phyloP scores from a whole-genome alignment of 345 rosid genomes.

The Clarkia xantiana region DNA sequence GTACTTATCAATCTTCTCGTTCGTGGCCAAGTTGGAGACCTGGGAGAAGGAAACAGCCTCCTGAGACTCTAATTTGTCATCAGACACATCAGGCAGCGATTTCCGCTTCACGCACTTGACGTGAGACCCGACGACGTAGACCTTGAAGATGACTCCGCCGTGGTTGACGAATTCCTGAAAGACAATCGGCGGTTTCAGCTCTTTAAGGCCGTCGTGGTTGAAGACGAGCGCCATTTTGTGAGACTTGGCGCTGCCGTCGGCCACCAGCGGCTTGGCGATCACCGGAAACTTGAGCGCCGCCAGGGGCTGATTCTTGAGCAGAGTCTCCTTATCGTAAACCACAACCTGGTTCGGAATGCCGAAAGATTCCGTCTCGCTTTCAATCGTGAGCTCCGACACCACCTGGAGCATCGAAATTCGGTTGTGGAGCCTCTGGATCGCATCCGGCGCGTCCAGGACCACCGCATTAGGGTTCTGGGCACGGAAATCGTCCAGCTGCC shows the following conservation, averaged over 20 bases:
- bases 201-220: conserved; percentile 34
- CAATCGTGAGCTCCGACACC: conserved; percentile 28
- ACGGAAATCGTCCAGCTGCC: conserved; percentile 22
- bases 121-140: conserved; percentile 39
- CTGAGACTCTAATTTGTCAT: conserved; percentile 25
- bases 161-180: conserved; percentile 55
- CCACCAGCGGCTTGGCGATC: conserved; percentile 47
- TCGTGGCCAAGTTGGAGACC: conserved; percentile 31
- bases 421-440: conserved; percentile 37
- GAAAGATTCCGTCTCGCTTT: conserved; percentile 16
- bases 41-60: conserved; percentile 39
- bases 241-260: conserved; percentile 40
- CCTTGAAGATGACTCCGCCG: conserved; percentile 55
- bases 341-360: conserved; percentile 55
- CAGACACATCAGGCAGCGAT: conserved; percentile 43
- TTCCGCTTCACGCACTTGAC: conserved; percentile 46
- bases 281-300: conserved; percentile 38
- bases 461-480: conserved; percentile 20
- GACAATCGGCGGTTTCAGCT: conserved; percentile 40
- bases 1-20: conserved; percentile 17
- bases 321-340: conserved; percentile 31
- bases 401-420: conserved; percentile 50
- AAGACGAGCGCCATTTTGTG: conserved; percentile 48
- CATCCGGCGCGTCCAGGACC: conserved; percentile 30
- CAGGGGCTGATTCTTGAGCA: conserved; percentile 21